Conservation (phyloP, 2,329 filamentous ascomycete species). For the Colletotrichum costaricense region DNA sequence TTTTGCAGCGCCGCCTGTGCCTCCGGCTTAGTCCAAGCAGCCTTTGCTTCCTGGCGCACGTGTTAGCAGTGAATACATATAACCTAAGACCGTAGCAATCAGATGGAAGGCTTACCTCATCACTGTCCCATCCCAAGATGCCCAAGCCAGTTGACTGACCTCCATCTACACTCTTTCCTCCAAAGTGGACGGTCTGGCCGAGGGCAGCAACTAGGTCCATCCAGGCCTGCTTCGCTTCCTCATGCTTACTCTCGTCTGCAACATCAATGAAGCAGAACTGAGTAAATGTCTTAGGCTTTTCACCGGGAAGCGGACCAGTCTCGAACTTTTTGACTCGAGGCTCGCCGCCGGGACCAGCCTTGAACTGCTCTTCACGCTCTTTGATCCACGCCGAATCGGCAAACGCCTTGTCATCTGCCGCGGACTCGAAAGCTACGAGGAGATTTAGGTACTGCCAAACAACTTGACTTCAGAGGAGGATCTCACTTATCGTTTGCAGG, state of each 20-base stretch:
- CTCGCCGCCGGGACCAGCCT: not conserved
- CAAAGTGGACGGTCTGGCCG: slow-evolving; percentile 7
- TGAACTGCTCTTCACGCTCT: slow-evolving; percentile 4
- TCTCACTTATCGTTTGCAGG: slow-evolving; percentile 14
- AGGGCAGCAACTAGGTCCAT: slow-evolving; percentile 12
- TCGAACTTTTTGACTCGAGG: slow-evolving; percentile 27
- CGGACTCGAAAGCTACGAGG: slow-evolving; percentile 14
- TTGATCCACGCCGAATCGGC: slow-evolving; percentile 21
- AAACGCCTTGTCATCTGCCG: slow-evolving; percentile 22
- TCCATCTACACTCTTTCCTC: slow-evolving; percentile 15
- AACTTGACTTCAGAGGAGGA: no score
- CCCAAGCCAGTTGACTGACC: slow-evolving; percentile 10
- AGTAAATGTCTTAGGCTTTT: slow-evolving; percentile 12
- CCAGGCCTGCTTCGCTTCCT: slow-evolving; percentile 23
- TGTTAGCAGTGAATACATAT: not conserved
- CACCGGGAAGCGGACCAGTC: not conserved
- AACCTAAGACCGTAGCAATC: no score
- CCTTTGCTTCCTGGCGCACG: not conserved
- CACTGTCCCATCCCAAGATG: slow-evolving; percentile 28
- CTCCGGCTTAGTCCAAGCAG: slow-evolving; percentile 25
- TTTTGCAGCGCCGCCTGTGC: slow-evolving; percentile 15
- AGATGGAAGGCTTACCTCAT: slow-evolving; percentile 1
- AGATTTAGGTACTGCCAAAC: not conserved
- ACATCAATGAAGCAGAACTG: slow-evolving; percentile 22
- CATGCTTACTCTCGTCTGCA: slow-evolving; percentile 22